Conservation (phyloP, 2,329 filamentous ascomycete species). For the Beauveria bassiana region DNA sequence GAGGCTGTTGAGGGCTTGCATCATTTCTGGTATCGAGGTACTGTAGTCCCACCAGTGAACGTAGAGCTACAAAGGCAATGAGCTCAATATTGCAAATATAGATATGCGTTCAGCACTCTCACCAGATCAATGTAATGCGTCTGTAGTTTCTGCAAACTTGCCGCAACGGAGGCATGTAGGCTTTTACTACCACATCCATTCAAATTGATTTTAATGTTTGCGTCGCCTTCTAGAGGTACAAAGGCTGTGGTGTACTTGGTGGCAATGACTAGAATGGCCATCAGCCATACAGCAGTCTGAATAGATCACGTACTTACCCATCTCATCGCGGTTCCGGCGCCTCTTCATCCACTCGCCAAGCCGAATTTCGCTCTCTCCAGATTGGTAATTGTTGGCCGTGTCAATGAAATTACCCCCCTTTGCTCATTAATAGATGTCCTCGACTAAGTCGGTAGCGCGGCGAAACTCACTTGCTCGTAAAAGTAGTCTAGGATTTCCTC, state of each 20-base stretch:
- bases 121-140: conserved; percentile 63
- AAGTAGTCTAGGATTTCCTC: conserved; percentile 61
- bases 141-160: conserved; percentile 52
- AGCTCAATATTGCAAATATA: background rate
- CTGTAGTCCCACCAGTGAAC: conserved; percentile 63
- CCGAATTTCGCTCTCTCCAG: conserved; percentile 54
- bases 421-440: background rate
- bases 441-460: background rate
- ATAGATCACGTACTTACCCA: conserved; percentile 23
- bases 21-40: conserved; percentile 44
- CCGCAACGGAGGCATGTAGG: conserved; percentile 45
- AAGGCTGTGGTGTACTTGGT: conserved; percentile 62
- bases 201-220: conserved; percentile 42
- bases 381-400: conserved; percentile 61
- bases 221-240: conserved; percentile 25
- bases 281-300: background rate
- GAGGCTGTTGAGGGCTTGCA: conserved; percentile 58
- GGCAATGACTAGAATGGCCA: conserved; percentile 45
- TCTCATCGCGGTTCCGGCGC: conserved; percentile 56
- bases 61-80: conserved; percentile 45
- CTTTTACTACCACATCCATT: conserved; percentile 56
- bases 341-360: conserved; percentile 65
- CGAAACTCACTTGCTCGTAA: conserved; percentile 40
- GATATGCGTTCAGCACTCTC: conserved; percentile 11
- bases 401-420: conserved; percentile 63